phyloP scores from a whole-genome alignment of 495 filamentous ascomycete genomes.

The Astrocystis sublimbata region DNA sequence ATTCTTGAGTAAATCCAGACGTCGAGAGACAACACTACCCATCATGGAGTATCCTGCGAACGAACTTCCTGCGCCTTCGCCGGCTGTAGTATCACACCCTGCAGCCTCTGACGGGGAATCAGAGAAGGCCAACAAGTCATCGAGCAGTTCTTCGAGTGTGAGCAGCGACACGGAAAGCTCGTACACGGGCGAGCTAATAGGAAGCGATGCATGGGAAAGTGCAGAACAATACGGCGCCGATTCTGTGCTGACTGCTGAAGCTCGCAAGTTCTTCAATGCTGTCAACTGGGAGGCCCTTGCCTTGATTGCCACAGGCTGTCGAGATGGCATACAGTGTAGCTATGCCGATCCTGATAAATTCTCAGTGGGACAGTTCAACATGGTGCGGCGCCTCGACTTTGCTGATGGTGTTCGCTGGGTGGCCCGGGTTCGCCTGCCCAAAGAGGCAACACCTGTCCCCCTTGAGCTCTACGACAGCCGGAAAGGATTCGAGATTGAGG shows the following conservation, averaged over 20 bases:
- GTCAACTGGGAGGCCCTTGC: background rate
- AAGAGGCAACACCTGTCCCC: background rate
- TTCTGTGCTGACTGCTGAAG: background rate
- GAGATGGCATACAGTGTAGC: conserved; percentile 1
- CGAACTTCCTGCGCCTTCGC: too few species aligned
- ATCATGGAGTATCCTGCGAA: too few species aligned
- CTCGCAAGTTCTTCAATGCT: background rate
- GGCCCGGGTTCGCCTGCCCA: background rate
- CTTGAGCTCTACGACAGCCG: background rate
- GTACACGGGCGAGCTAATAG: background rate
- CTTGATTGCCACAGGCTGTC: background rate
- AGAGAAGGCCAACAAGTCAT: background rate
- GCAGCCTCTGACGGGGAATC: background rate
- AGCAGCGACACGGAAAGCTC: background rate
- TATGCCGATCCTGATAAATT: background rate
- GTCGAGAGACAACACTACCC: too few species aligned
- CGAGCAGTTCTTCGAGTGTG: background rate
- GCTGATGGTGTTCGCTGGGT: conserved; percentile 6
- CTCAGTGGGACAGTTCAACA: conserved; percentile 2
- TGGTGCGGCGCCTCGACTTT: conserved; percentile 13
- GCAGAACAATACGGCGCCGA: background rate
- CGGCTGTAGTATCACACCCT: background rate
- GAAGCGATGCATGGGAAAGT: background rate
- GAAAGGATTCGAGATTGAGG: background rate
- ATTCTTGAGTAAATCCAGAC: too few species aligned